These are phyloP conservation scores for Camellia sinensis DNA, from an alignment of 148 eudicot species.

Conservation along the genomic window DNA sequence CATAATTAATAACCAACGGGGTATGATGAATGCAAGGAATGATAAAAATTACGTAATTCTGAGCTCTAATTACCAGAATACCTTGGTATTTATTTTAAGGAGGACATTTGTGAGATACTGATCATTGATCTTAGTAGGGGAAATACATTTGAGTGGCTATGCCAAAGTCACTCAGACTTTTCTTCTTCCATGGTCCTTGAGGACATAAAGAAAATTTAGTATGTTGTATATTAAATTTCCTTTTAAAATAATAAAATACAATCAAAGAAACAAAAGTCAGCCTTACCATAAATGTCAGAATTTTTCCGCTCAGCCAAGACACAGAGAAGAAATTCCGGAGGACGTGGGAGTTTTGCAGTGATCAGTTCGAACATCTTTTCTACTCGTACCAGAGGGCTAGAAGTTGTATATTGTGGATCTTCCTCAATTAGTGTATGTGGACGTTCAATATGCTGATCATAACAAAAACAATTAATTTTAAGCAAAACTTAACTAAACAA, in stretches of 20 bases:
- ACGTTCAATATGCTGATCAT: slow-evolving; percentile 52
- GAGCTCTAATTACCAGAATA: slow-evolving; percentile 21
- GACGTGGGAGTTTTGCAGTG: slow-evolving; percentile 67
- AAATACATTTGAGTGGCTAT: slow-evolving; percentile 78
- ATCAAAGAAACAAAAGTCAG: background rate
- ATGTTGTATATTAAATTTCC: background rate
- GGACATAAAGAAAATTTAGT: slow-evolving; percentile 10
- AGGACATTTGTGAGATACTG: slow-evolving; percentile 91
- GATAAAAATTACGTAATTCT: background rate
- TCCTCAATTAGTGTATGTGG: slow-evolving; percentile 79
- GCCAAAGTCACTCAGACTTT: slow-evolving; percentile 64
- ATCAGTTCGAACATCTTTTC: slow-evolving; percentile 76
- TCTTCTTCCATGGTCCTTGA: slow-evolving; percentile 93
- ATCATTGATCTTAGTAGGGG: slow-evolving; percentile 74
- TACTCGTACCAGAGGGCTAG: slow-evolving; percentile 59
- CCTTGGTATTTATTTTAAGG: slow-evolving; percentile 90
- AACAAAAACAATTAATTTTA: slow-evolving; percentile 15
- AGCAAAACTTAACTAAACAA: background rate
- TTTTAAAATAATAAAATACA: background rate
- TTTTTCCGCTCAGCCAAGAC: slow-evolving; percentile 76
- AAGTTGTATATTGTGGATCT: slow-evolving; percentile 50
- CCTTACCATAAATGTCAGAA: slow-evolving; percentile 75
- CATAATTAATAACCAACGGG: background rate
- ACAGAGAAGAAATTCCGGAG: slow-evolving; percentile 80
- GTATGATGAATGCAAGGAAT: slow-evolving; percentile 10